These are phyloP conservation scores for Eucalyptus pauciflora DNA, from an alignment of 345 rosid genomes.

Conservation along the genomic window DNA sequence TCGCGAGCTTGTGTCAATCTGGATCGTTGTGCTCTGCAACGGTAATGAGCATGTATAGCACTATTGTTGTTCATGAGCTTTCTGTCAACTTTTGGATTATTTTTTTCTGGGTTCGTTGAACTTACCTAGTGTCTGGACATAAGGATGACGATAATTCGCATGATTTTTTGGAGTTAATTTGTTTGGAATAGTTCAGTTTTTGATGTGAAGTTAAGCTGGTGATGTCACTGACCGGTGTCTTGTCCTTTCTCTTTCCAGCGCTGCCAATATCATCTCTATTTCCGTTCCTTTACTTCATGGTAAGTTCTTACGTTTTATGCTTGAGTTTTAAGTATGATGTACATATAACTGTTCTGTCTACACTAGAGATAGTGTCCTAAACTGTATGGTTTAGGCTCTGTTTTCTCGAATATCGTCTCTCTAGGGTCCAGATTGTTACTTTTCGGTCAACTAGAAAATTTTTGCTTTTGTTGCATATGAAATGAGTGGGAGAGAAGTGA, in stretches of 20 bases:
- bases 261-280: slow-evolving; percentile 82
- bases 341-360: neutral
- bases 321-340: neutral
- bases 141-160: neutral
- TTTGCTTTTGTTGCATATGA: neutral
- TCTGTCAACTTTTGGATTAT: neutral
- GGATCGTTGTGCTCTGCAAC: slow-evolving; percentile 66
- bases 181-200: neutral
- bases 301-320: slow-evolving; percentile 11
- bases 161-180: neutral
- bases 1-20: slow-evolving; percentile 36
- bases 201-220: neutral
- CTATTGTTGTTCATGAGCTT: neutral
- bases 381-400: neutral
- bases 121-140: neutral
- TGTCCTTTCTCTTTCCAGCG: slow-evolving; percentile 35
- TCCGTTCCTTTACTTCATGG: slow-evolving; percentile 91
- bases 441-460: neutral
- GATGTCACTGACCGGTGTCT: neutral
- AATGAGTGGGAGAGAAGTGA: neutral
- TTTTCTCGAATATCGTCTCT: neutral
- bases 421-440: neutral
- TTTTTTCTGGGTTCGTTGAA: neutral
- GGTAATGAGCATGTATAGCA: slow-evolving; percentile 11
- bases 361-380: neutral